phyloP scores from a whole-genome alignment of 2,329 filamentous ascomycete genomes.

The Xylariaceae sp. region DNA sequence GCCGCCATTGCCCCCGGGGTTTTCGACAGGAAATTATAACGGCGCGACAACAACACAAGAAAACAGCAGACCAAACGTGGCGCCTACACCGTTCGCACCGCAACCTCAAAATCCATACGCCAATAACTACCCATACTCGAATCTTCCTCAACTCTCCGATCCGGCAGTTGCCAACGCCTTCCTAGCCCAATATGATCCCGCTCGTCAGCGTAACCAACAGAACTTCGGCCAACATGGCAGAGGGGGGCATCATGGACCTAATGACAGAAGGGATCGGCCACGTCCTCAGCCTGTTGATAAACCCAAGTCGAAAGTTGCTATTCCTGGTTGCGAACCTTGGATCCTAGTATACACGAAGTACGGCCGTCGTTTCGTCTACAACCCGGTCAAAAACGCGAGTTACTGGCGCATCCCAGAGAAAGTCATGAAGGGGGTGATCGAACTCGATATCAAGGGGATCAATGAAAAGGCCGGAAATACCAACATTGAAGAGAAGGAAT shows the following conservation, averaged over 20 bases:
- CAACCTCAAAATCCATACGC: conserved; percentile 29
- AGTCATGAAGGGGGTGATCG: conserved; percentile 70
- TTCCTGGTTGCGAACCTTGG: conserved; percentile 83
- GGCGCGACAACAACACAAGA: conserved; percentile 77
- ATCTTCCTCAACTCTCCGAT: conserved; percentile 44
- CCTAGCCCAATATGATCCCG: conserved; percentile 47
- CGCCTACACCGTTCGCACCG: conserved; percentile 12
- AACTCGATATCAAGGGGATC: conserved; percentile 67
- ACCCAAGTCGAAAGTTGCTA: conserved; percentile 71
- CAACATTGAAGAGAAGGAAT: not conserved
- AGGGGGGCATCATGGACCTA: conserved; percentile 43
- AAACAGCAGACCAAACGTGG: conserved; percentile 50
- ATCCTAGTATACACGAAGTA: conserved; percentile 88
- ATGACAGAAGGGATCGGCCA: conserved; percentile 53
- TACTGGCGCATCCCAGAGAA: conserved; percentile 93
- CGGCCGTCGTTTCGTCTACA: conserved; percentile 84
- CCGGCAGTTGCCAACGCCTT: conserved; percentile 57
- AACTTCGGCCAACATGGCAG: conserved; percentile 34
- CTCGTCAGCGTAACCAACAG: conserved; percentile 36
- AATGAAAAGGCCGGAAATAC: conserved; percentile 46
- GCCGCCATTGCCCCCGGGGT: conserved; percentile 68
- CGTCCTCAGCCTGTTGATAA: conserved; percentile 69
- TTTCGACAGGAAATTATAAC: conserved; percentile 57
- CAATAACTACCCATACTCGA: conserved; percentile 40
- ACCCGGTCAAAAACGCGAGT: conserved; percentile 77